Evolutionary conservation across 1,284 basidiomycete genomes (phyloP).

Genomic region (Blastosporella zonata): DNA sequence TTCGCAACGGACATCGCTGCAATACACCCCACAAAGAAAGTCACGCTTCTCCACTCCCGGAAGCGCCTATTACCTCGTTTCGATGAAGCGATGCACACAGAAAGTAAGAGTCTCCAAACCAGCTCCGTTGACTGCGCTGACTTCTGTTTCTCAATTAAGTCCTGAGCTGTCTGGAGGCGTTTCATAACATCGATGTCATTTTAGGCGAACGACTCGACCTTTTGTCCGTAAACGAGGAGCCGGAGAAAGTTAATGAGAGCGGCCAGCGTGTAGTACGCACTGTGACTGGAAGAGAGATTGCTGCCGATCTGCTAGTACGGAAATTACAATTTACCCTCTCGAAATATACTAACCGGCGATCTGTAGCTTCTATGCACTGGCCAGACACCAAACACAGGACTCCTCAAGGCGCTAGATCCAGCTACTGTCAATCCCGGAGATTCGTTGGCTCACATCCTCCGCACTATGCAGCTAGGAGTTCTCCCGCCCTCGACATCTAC

Average conservation of each 20-base stretch:
- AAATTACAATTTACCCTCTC: not conserved
- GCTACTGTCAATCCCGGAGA: slow-evolving; percentile 46
- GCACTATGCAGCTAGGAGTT: slow-evolving; percentile 56
- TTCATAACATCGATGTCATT: slow-evolving; percentile 43
- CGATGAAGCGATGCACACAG: slow-evolving; percentile 52
- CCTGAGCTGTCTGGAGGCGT: slow-evolving; percentile 38
- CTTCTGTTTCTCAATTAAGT: slow-evolving; percentile 28
- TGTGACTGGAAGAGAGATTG: slow-evolving; percentile 53
- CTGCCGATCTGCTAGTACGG: slow-evolving; percentile 62
- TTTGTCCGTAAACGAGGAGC: slow-evolving; percentile 31
- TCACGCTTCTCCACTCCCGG: slow-evolving; percentile 71
- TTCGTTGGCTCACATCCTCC: slow-evolving; percentile 52
- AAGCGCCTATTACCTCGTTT: slow-evolving; percentile 57
- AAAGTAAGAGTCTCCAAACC: slow-evolving; percentile 34
- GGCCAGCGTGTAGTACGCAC: slow-evolving; percentile 48
- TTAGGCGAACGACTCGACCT: slow-evolving; percentile 57
- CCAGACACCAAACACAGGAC: slow-evolving; percentile 65
- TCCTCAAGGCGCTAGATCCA: slow-evolving; percentile 52
- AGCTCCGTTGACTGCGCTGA: not conserved
- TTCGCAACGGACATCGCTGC: slow-evolving; percentile 70
- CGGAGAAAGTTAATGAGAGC: slow-evolving; percentile 25
- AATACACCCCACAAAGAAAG: slow-evolving; percentile 51
- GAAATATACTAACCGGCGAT: not conserved
- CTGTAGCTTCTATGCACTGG: slow-evolving; percentile 72
- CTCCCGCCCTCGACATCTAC: slow-evolving; percentile 8